These are phyloP conservation scores for Ceratobasidium sp. DNA, from an alignment of 1,284 basidiomycete species.

Conservation along the genomic window DNA sequence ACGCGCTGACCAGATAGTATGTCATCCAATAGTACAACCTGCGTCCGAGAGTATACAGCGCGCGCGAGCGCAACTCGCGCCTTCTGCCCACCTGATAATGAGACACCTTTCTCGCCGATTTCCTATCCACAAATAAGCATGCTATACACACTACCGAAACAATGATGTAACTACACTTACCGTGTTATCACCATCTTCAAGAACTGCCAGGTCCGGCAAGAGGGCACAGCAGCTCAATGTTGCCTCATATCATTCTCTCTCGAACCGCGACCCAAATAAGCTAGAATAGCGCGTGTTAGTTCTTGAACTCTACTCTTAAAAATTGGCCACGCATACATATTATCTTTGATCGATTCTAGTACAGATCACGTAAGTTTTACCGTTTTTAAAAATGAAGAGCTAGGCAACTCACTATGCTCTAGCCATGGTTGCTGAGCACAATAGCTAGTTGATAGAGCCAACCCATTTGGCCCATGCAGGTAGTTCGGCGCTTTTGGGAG, in stretches of 20 bases:
- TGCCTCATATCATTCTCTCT: conserved; percentile 53
- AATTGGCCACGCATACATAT: conserved; percentile 1
- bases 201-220: conserved; percentile 47
- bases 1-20: conserved; percentile 6
- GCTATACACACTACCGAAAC: too few species aligned
- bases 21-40: conserved; percentile 52
- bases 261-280: conserved; percentile 54
- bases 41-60: conserved; percentile 47
- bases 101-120: conserved; percentile 43
- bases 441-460: conserved; percentile 29
- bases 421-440: conserved; percentile 48
- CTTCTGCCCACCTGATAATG: conserved; percentile 20
- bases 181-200: conserved; percentile 50
- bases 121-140: background rate
- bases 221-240: conserved; percentile 52
- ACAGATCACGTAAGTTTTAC: background rate
- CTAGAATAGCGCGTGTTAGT: conserved; percentile 50
- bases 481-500: conserved; percentile 34
- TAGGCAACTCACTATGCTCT: conserved; percentile 25
- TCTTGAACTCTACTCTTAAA: too few species aligned
- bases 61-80: conserved; percentile 48
- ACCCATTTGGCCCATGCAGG: conserved; percentile 16
- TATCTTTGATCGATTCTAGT: conserved; percentile 30
- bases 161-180: too few species aligned
- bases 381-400: background rate